Evolutionary conservation across 352 stramenopile genomes (phyloP).

Genomic region (Halophytophthora polymorphica): DNA sequence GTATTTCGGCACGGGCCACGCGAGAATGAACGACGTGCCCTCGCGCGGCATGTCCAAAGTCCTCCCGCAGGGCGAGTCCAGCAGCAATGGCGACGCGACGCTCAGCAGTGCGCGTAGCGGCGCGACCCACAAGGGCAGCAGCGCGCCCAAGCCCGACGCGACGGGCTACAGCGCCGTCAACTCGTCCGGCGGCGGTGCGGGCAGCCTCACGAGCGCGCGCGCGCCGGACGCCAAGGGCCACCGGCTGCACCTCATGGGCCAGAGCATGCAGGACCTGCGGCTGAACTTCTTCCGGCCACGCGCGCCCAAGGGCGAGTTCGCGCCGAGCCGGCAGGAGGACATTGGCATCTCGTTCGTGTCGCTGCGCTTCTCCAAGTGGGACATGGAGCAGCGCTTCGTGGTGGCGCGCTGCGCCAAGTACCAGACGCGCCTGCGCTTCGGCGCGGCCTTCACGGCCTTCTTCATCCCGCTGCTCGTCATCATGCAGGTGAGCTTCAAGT

Average conservation of each 20-base stretch:
- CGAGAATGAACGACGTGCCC: constrained; percentile 69
- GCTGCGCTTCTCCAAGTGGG: constrained; percentile 60
- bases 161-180: neutral
- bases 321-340: constrained; percentile 61
- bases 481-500: constrained; percentile 85
- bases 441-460: constrained; percentile 69
- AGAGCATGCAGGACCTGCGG: constrained; percentile 64
- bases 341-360: constrained; percentile 75
- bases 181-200: constrained; percentile 7
- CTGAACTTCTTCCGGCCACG: constrained; percentile 69
- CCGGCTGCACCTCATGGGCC: constrained; percentile 42
- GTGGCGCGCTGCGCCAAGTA: constrained; percentile 57
- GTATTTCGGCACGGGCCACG: constrained; percentile 69
- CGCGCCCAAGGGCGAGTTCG: constrained; percentile 17
- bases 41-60: constrained; percentile 74
- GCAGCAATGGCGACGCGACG: constrained; percentile 24
- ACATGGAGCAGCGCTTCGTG: constrained; percentile 68
- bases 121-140: constrained; percentile 4
- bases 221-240: constrained; percentile 33
- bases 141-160: neutral
- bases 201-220: constrained; percentile 7
- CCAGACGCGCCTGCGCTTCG: constrained; percentile 69
- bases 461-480: constrained; percentile 85
- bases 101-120: constrained; percentile 33
- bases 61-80: constrained; percentile 49